Percentiles rank a stretch among this genome's conserved stretches.
phyloP scores from a whole-genome alignment of 1,284 basidiomycete species.

The Leccinum fuscescens region DNA sequence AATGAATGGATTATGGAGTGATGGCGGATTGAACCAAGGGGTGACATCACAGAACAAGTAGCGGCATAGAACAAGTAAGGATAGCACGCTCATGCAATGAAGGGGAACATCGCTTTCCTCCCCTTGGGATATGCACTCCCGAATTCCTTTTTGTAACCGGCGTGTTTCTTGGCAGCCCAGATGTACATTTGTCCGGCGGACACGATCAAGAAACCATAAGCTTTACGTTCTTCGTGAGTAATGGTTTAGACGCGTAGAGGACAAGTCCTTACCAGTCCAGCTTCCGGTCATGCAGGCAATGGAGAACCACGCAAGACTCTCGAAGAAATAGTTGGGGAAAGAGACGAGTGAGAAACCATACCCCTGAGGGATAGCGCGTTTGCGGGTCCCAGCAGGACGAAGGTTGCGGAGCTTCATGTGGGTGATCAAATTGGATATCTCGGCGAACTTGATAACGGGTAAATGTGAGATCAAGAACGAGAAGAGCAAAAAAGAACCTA shows the following conservation, averaged over 20 bases:
- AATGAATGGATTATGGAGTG: neutral
- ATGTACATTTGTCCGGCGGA: slow-evolving; percentile 73
- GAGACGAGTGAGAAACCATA: slow-evolving; percentile 86
- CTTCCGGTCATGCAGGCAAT: slow-evolving; percentile 81
- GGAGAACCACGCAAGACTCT: slow-evolving; percentile 75
- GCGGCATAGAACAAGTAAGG: neutral
- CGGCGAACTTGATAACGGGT: slow-evolving; percentile 58
- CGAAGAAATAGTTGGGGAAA: slow-evolving; percentile 96
- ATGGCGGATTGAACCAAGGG: neutral
- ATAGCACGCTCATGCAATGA: slow-evolving; percentile 31
- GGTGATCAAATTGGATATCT: slow-evolving; percentile 84
- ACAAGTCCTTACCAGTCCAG: slow-evolving; percentile 57
- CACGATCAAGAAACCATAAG: slow-evolving; percentile 71
- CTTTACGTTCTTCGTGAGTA: slow-evolving; percentile 37
- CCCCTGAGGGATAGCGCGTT: slow-evolving; percentile 82
- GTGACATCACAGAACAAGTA: neutral
- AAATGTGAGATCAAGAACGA: neutral
- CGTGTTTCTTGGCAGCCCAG: slow-evolving; percentile 95
- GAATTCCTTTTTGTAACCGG: slow-evolving; percentile 90
- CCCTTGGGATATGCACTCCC: slow-evolving; percentile 77
- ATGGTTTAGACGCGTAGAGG: neutral
- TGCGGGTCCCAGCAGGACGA: slow-evolving; percentile 78
- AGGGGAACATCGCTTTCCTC: slow-evolving; percentile 83
- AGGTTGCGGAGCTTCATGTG: slow-evolving; percentile 84
- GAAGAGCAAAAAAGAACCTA: slow-evolving; percentile 41